Evolutionary conservation across 371 early-diverging fungal species (phyloP).

Genomic region (Phascolomyces articulosus): DNA sequence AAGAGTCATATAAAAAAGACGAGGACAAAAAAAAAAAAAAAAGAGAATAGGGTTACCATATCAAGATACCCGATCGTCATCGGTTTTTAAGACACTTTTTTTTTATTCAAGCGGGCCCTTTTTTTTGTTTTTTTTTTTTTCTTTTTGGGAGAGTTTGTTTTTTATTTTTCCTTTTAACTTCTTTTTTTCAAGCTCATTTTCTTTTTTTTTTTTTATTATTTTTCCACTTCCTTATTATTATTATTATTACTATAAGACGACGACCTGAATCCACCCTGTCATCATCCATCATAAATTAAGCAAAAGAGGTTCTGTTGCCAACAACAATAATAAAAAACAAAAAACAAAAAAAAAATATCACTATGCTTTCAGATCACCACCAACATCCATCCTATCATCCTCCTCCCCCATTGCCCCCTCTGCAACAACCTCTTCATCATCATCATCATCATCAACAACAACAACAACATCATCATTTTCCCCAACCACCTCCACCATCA

Average conservation of each 20-base stretch:
- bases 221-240: constrained; percentile 9
- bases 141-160: constrained; percentile 20
- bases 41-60: constrained; percentile 1
- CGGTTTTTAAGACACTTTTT: background rate
- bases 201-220: constrained; percentile 13
- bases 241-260: too few relatives aligned
- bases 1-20: too few relatives aligned
- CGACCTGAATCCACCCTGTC: constrained; percentile 13
- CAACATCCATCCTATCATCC: constrained; percentile 1
- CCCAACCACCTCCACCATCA: constrained; percentile 1
- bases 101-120: background rate
- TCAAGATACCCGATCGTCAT: constrained; percentile 5
- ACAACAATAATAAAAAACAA: too few relatives aligned
- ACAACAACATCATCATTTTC: background rate
- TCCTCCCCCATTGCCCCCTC: background rate
- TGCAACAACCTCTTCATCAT: constrained; percentile 2
- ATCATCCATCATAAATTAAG: background rate
- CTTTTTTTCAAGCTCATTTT: constrained; percentile 24
- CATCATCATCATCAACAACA: background rate
- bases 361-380: constrained; percentile 1
- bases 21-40: too few relatives aligned
- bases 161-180: constrained; percentile 18
- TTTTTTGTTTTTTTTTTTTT: constrained; percentile 5
- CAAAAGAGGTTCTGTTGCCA: background rate
- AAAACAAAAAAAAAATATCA: background rate